Evolutionary conservation across 1,284 basidiomycete species (phyloP).

Genomic region (Leccinum pachyderme): DNA sequence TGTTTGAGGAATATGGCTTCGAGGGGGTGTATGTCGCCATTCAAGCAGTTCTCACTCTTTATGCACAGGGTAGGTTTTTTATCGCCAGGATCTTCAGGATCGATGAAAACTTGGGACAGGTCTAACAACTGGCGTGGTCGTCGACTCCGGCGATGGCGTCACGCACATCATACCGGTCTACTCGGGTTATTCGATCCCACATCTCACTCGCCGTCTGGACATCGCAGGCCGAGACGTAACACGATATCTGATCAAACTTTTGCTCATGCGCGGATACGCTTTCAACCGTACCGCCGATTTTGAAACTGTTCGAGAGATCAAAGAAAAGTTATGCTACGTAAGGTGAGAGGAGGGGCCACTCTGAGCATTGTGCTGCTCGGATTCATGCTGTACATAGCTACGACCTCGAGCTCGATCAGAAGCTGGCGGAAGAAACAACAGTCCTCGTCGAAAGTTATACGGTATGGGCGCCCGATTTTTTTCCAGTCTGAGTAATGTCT

Average conservation of each 20-base stretch:
- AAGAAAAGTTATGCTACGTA: conserved; percentile 98
- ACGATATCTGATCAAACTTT: conserved; percentile 96
- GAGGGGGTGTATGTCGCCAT: conserved; percentile 97
- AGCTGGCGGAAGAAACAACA: conserved; percentile 94
- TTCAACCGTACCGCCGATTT: conserved; percentile 99
- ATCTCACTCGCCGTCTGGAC: conserved; percentile 91
- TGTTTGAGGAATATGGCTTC: conserved; percentile 99
- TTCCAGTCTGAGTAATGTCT: not conserved
- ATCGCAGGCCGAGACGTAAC: conserved; percentile 99
- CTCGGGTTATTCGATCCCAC: conserved; percentile 94
- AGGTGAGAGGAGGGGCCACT: conserved; percentile 53
- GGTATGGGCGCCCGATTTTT: conserved; percentile 44
- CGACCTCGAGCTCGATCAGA: conserved; percentile 93
- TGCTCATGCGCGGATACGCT: conserved; percentile 98
- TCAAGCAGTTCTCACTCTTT: conserved; percentile 96
- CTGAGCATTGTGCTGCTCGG: not conserved
- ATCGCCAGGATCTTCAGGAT: not conserved
- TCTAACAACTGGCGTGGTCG: conserved; percentile 96
- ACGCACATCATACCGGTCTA: conserved; percentile 99
- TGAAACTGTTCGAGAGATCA: conserved; percentile 97
- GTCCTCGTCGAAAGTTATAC: conserved; percentile 96
- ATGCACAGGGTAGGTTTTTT: conserved; percentile 83
- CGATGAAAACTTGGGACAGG: conserved; percentile 47
- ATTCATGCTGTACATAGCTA: conserved; percentile 53
- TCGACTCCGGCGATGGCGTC: conserved; percentile 98